phyloP scores from a whole-genome alignment of 2,329 filamentous ascomycete species.

The Penicillium sp. region DNA sequence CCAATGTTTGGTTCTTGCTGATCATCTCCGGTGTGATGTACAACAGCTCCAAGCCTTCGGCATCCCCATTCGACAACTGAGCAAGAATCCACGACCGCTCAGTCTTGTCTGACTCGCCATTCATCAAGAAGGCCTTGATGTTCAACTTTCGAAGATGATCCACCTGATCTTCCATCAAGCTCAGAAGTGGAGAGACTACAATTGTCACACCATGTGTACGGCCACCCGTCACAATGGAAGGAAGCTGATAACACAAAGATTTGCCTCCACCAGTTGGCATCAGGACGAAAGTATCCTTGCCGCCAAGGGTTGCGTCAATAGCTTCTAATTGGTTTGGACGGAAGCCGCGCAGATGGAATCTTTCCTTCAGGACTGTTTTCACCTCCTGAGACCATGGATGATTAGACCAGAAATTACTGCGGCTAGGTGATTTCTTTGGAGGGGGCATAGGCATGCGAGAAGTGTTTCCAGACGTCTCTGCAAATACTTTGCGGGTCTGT shows the following conservation, averaged over 20 bases:
- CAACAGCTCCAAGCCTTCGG: constrained; percentile 82
- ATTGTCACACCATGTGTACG: constrained; percentile 84
- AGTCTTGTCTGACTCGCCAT: constrained; percentile 71
- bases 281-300: constrained; percentile 89
- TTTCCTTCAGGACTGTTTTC: constrained; percentile 76
- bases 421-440: constrained; percentile 41
- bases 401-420: constrained; percentile 58
- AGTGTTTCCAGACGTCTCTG: constrained; percentile 50
- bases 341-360: constrained; percentile 85
- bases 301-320: constrained; percentile 88
- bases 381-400: constrained; percentile 88
- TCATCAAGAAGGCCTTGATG: constrained; percentile 82
- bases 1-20: constrained; percentile 75
- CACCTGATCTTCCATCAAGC: constrained; percentile 97
- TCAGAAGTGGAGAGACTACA: constrained; percentile 92
- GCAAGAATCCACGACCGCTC: constrained; percentile 71
- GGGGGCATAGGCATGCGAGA: constrained; percentile 38
- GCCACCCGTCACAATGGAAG: constrained; percentile 80
- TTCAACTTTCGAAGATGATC: constrained; percentile 75
- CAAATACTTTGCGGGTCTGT: constrained; percentile 45
- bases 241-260: constrained; percentile 94
- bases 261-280: constrained; percentile 99
- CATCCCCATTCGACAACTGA: constrained; percentile 65
- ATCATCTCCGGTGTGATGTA: constrained; percentile 99
- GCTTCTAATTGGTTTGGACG: constrained; percentile 91